Evolutionary conservation across 805 yeast species (phyloP), one percentile per base, ranked within the genome.

Genomic region (Ogataea ganodermae): DNA sequence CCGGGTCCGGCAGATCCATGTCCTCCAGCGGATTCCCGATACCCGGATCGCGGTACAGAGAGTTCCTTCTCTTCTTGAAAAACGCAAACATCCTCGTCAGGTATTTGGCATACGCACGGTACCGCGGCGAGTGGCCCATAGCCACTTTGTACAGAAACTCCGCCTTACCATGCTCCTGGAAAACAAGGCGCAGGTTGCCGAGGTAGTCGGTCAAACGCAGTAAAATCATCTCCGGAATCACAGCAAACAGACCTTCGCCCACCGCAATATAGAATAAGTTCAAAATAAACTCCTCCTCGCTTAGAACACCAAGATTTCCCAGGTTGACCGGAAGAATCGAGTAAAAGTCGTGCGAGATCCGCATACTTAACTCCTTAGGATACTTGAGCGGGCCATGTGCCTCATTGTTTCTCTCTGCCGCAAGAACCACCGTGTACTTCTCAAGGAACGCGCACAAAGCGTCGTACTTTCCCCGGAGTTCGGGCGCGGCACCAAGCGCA

Each of bases 211-310:
- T 28, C 17, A 51, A 27, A 18, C 50, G 42, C 6, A 57, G 24
- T 30, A 55, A 55, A 17, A 41, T 33, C 13, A 49, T 26, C 33
- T 56, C 57, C 3, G 63, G 61, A 14, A 56, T 48, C 13, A 57
- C 28, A 6, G 63, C 57, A 46, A 51, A 45, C 21, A 57, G 28
- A 8, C 45, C 37, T 46, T 57, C 57, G n/a, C 59, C 57, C 14
- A 54, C 31, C 1, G 58, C 50, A 2, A 57, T 26, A 26, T 50
- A 54, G 33, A 57, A 54, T 22, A 51, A 35, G 39, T 53, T 51
- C 41, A 56, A 17, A 6, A 55, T 35, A 16, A 43, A 42, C 31
- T 56, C 53, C 5, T 45, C 27, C 23, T 56, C 58, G 4, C 40
- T 8, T 9, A 51, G 18, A 16, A 12, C 17, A 13, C 46, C 37